Percentiles rank a stretch among this genome's conserved stretches.
Evolutionary conservation across 129 eudicot genomes (phyloP).

Genomic region (Calendula officinalis): DNA sequence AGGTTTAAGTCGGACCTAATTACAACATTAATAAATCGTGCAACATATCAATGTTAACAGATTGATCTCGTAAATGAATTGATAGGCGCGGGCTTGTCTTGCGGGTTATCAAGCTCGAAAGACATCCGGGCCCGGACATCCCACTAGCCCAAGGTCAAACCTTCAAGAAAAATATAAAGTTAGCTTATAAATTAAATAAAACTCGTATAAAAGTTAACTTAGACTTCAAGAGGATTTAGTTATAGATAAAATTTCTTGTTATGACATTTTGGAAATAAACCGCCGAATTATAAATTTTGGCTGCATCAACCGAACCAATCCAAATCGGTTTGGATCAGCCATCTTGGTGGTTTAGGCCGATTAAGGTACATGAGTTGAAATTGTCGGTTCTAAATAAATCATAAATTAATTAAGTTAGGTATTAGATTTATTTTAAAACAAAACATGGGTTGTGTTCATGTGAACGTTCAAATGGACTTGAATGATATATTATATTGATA

Average conservation of each 20-base stretch:
- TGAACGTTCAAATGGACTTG: background rate
- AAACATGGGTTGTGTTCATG: slow-evolving; percentile 5
- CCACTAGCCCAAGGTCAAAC: background rate
- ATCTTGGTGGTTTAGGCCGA: background rate
- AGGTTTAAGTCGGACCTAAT: background rate
- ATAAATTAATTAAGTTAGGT: background rate
- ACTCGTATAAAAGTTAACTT: background rate
- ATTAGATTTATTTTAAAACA: background rate
- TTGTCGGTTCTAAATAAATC: background rate
- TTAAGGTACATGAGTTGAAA: background rate
- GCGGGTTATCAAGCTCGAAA: background rate
- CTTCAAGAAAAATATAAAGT: too few species aligned
- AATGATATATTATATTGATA: background rate
- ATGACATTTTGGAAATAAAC: too few species aligned
- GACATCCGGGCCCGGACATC: background rate
- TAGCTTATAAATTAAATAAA: background rate
- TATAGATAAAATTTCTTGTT: too few species aligned
- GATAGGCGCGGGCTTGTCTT: background rate
- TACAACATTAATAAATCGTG: background rate
- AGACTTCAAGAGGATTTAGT: too few species aligned
- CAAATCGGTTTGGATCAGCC: background rate
- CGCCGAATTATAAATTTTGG: background rate
- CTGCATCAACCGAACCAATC: background rate
- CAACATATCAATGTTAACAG: background rate
- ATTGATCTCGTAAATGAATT: background rate